phyloP scores from a whole-genome alignment of 1,139 yeast species.

The Tardiomyces depauwii region DNA sequence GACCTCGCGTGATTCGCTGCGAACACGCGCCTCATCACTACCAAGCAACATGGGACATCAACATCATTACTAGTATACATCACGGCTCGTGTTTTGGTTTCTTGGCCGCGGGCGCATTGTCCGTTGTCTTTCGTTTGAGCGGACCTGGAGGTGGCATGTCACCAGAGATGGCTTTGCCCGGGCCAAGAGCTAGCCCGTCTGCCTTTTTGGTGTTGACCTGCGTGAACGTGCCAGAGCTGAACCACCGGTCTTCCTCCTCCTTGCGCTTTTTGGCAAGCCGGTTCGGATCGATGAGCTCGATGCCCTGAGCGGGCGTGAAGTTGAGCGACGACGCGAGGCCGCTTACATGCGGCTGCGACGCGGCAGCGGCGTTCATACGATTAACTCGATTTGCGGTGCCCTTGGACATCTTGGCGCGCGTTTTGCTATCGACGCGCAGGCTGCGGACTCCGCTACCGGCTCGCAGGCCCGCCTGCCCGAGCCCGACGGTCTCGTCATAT shows the following conservation, averaged over 20 bases:
- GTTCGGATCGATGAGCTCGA: constrained; percentile 21
- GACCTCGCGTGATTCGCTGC: too few species aligned
- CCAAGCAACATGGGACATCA: too few species aligned
- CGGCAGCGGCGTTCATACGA: not conserved
- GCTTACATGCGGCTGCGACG: constrained; percentile 8
- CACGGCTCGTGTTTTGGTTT: not conserved
- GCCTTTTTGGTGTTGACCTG: constrained; percentile 11
- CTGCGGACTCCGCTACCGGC: constrained; percentile 22
- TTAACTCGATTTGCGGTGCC: constrained; percentile 5
- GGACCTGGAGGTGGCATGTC: not conserved
- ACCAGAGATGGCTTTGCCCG: not conserved
- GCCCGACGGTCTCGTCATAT: constrained; percentile 66
- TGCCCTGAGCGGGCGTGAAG: constrained; percentile 23
- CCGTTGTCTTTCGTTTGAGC: not conserved
- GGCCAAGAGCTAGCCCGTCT: constrained; percentile 1
- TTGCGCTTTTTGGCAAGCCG: constrained; percentile 4
- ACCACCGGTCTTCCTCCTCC: constrained; percentile 19
- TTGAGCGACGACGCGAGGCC: constrained; percentile 22
- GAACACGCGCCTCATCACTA: too few species aligned
- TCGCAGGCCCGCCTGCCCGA: constrained; percentile 40
- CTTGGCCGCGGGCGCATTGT: not conserved
- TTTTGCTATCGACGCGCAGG: constrained; percentile 24
- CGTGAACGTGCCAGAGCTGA: constrained; percentile 21
- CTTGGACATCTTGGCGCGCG: constrained; percentile 25
- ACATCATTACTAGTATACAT: too few species aligned